Evolutionary conservation across 2,329 filamentous ascomycete species (phyloP), one percentile per base, ranked within the genome.

Genomic region (Fusarium sp.): DNA sequence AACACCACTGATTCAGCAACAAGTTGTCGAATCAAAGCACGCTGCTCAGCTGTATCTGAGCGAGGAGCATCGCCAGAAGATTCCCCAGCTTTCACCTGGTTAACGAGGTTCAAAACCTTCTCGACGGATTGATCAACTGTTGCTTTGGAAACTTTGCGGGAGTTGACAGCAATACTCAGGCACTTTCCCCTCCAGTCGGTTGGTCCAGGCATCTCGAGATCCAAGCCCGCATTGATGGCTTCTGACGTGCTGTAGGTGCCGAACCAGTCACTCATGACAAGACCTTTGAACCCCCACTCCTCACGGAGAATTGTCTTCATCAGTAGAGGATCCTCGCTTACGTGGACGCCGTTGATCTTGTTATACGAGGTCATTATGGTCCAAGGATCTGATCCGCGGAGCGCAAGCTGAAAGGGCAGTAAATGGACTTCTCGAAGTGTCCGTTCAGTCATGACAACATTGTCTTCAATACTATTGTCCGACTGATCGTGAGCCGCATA

Each of bases 401-500:
- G 77, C 9, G 65, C 70, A 38, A 82, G 73, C 54, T 81, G 78
- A 46, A 81, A 82, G 4, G 80, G 77, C 28, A 79, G 56, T 28
- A 79, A 59, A 12, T 72, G 70, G 1, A 73, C 45, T 21, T 71
- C 70, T n/a, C 70, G 38, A 8, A 73, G 47, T 2, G 70, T 72
- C 3, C 70, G 56, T 26, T 67, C 57, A 0, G 66, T 70, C 62
- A 69, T 69, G 1, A 63, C 42, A 5, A 69, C 60, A 7, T 65
- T 67, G 14, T 73, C 70, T 12, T 73, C 69, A 7, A 75, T 67
- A 11, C 72, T 65, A 26, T 71, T 68, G 7, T 65, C 71, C 2
- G 75, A 75, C 48, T 74, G 73, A 34, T 82, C 80, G 56, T 81
- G 81, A 38, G 78, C 79, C 1, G 78, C 76, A 64, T 79, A 82